Evolutionary conservation across 495 filamentous ascomycete species (phyloP), one percentile per base, ranked within the genome.

Genomic region (Penicillium nucicola): DNA sequence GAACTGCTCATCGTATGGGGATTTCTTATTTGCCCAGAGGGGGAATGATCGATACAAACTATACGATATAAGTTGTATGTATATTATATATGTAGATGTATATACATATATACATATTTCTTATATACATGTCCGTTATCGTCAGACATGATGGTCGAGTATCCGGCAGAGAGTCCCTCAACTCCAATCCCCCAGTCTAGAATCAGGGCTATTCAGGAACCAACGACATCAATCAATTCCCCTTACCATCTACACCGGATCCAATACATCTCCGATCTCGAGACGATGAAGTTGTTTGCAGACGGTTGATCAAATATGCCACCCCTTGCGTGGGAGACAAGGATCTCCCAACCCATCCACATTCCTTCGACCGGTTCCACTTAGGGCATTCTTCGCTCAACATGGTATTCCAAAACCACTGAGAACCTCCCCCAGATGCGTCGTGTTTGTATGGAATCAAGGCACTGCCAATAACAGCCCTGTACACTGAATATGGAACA

Each of bases 291-390:
- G 2, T 9, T 60, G 53, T 57, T 50, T 44, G 53, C 42, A 19
- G 36, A 15, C 35, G 17, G 41, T 32, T 47, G 12, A 34, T 22
- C 52, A 58, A 13, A 55, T 58, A 59, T 37, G 23, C 7, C 7
- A 6, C 58, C 52, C 61, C 61, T 64, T 64, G 55, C 58, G 3
- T 53, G 20, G 12, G 1, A 12, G 25, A 8, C 28, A 35, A 18
- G 40, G 45, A 30, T 13, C 25, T 34, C 15, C 51, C 40, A n/a
- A 36, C 15, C 18, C 30, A 3, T 52, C 43, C 31, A 44, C 61
- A 64, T 64, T 52, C 61, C 55, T 28, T 41, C 18, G 42, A 5
- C 15, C 32, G n/a, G 36, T 20, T 12, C 34, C 42, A 49, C 42
- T 14, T 10, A 15, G 32, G 47, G 50, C 55, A 64, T 64, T 60